Conservation (phyloP, 305 asterid genomes). For the Fraxinus nigra region DNA sequence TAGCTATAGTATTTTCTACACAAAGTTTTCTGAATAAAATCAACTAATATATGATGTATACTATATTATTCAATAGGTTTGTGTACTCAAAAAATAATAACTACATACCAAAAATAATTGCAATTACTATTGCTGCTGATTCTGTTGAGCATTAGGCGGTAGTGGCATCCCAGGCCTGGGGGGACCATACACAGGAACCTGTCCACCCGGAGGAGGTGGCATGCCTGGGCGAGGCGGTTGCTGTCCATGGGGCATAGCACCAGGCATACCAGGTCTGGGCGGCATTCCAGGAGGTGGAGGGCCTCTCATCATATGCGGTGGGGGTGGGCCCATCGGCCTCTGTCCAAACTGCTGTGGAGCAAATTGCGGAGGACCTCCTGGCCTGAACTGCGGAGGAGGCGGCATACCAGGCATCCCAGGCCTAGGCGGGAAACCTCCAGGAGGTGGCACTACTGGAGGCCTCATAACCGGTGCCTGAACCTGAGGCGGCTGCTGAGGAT, state of each 20-base stretch:
- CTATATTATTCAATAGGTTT: neutral
- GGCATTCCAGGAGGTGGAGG: conserved; percentile 78
- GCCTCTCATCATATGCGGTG: conserved; percentile 73
- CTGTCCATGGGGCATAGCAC: conserved; percentile 56
- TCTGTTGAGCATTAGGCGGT: neutral
- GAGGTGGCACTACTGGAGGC: conserved; percentile 50
- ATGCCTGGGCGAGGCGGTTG: conserved; percentile 72
- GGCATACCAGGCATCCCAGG: conserved; percentile 53
- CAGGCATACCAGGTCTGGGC: conserved; percentile 79
- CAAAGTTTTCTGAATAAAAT: neutral
- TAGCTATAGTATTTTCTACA: neutral
- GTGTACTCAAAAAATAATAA: neutral
- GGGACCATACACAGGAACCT: conserved; percentile 40
- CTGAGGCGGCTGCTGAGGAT: conserved; percentile 55
- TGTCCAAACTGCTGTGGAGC: conserved; percentile 49
- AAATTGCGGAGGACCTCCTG: conserved; percentile 32
- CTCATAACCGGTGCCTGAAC: conserved; percentile 33
- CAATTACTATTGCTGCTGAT: conserved; percentile 1
- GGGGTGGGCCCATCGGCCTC: conserved; percentile 72
- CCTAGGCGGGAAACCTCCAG: conserved; percentile 38
- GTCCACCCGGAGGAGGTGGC: conserved; percentile 80
- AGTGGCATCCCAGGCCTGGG: conserved; percentile 12
- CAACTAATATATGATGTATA: neutral
- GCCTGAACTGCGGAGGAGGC: conserved; percentile 75
- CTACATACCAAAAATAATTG: neutral